Evolutionary conservation across 345 rosid species (phyloP), one percentile per base, ranked within the genome.

Genomic region (Xanthoceras sorbifolium): DNA sequence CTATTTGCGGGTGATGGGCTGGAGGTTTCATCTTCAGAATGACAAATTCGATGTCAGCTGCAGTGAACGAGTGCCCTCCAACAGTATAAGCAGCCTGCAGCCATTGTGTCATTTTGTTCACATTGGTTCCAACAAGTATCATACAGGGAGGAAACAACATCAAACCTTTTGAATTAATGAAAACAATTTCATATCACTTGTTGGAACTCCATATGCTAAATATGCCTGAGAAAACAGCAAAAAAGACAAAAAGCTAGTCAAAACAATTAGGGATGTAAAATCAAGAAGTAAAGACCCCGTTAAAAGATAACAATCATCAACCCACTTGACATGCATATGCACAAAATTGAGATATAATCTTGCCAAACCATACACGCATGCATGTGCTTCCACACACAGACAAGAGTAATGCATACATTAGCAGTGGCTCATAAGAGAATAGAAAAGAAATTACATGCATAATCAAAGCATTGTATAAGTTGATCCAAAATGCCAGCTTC

Each of bases 401-500:
- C 4, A 10, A 50, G 57, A 17, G 5, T 50, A 59, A 67, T 52
- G 50, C 73, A 70, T 5, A 46, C 34, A 38, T 11, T 25, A 55
- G 28, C 14, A 28, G 28, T 15, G 59, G 67, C 25, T 36, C 10
- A 57, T 23, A 63, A 28, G 28, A 63, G 44, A 54, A 59, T n/a
- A 25, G 61, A 82, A 77, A 61, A 52, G 29, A 40, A 74, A 67
- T 75, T 86, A 90, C 94, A 80, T 90, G 94, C 94, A 90, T 86
- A 60, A 90, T 85, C 86, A 90, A 81, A 29, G 94, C 94, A 71
- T 90, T 87, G 62, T 90, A 90, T 76, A 88, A 77, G 65, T 90
- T 90, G 83, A 90, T 86, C 94, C 94, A 90, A 82, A 90, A 90
- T 75, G 92, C 89, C 44, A 90, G 79, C 87, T 89, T 90, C 87